A percentile compares a stretch with the other conserved stretches of the same genome.
These are phyloP conservation scores for Rickenella mellea DNA, from an alignment of 768 basidiomycete genomes.

Conservation along the genomic window DNA sequence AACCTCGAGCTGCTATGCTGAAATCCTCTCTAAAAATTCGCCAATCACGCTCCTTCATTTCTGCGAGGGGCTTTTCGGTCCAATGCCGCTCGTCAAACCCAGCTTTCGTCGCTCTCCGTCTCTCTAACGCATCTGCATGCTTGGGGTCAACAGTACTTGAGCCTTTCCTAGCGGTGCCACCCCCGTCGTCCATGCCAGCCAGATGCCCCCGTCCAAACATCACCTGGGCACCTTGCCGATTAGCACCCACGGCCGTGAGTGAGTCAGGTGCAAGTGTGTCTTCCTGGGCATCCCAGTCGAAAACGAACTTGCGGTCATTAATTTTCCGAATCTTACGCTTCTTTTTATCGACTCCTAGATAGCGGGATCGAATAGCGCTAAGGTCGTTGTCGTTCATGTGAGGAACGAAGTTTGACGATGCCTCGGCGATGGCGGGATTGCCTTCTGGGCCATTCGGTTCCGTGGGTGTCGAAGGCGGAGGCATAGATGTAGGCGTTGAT, in stretches of 20 bases:
- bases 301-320: constrained; percentile 96
- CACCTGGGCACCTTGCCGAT: constrained; percentile 73
- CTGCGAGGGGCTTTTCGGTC: constrained; percentile 85
- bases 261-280: constrained; percentile 82
- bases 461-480: constrained; percentile 34
- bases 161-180: constrained; percentile 24
- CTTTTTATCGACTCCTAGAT: constrained; percentile 90
- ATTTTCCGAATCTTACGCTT: constrained; percentile 91
- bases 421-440: constrained; percentile 21
- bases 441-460: constrained; percentile 8
- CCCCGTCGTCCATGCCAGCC: constrained; percentile 82
- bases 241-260: constrained; percentile 58
- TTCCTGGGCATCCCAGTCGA: constrained; percentile 97
- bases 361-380: constrained; percentile 78
- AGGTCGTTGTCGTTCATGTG: constrained; percentile 79
- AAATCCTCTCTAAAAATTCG: constrained; percentile 98
- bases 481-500: constrained; percentile 32
- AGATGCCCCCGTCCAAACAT: constrained; percentile 83
- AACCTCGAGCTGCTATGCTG: constrained; percentile 87
- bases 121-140: constrained; percentile 75
- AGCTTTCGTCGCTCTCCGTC: constrained; percentile 68
- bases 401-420: constrained; percentile 35
- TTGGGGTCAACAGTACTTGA: constrained; percentile 31
- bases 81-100: constrained; percentile 94
- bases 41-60: constrained; percentile 99